A percentile compares a stretch with the other conserved stretches of the same genome.
These are phyloP conservation scores for Kalaharituber pfeilii DNA, from an alignment of 2,329 filamentous ascomycete genomes.

Conservation along the genomic window DNA sequence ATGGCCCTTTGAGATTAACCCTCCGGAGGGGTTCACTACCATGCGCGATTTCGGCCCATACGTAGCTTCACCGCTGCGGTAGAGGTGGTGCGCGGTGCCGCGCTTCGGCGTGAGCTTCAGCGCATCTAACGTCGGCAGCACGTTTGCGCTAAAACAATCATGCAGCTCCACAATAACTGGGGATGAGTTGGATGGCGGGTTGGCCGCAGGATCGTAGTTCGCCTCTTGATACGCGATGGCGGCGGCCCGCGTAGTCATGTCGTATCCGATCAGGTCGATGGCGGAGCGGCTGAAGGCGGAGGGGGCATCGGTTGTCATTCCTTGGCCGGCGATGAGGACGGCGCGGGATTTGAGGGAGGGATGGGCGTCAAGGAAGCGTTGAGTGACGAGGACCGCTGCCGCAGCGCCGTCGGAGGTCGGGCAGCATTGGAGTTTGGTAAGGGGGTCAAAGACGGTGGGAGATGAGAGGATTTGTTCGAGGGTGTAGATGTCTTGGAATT, in stretches of 20 bases:
- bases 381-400: conserved; percentile 73
- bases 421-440: conserved; percentile 98
- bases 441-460: conserved; percentile 62
- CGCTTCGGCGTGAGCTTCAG: conserved; percentile 52
- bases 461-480: conserved; percentile 62
- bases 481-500: conserved; percentile 85
- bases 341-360: conserved; percentile 69
- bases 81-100: conserved; percentile 83
- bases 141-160: conserved; percentile 92
- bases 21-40: conserved; percentile 84
- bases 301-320: conserved; percentile 67
- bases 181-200: conserved; percentile 35
- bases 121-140: conserved; percentile 79
- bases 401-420: conserved; percentile 87
- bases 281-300: conserved; percentile 59
- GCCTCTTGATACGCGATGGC: conserved; percentile 57
- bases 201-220: conserved; percentile 24
- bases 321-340: conserved; percentile 76
- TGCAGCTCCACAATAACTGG: conserved; percentile 71
- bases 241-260: conserved; percentile 61
- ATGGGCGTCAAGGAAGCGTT: conserved; percentile 69
- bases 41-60: conserved; percentile 55
- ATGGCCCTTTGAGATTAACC: conserved; percentile 90
- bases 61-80: conserved; percentile 58
- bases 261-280: conserved; percentile 78